Percentiles rank a stretch among this genome's conserved stretches.
These are phyloP conservation scores for Backusella liffmaniae DNA, from an alignment of 192 early-diverging fungal species.

Conservation along the genomic window DNA sequence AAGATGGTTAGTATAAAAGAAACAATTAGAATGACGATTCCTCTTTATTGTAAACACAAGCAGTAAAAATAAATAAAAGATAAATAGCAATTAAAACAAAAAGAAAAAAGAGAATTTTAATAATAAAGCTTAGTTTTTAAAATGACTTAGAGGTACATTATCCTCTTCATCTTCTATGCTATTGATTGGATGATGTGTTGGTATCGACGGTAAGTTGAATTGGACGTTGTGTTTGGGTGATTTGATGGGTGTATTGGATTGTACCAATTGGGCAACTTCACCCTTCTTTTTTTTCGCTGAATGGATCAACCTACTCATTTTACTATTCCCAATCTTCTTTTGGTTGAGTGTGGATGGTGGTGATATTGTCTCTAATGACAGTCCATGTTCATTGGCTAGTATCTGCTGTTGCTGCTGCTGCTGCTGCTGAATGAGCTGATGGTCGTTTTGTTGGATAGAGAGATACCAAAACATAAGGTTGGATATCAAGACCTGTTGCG, in stretches of 20 bases:
- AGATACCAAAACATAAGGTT: constrained; percentile 88
- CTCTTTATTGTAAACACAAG: no score
- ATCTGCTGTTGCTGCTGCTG: not conserved
- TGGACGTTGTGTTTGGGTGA: not conserved
- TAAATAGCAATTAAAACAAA: no score
- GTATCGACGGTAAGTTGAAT: not conserved
- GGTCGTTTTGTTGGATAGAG: constrained; percentile 47
- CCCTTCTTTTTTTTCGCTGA: constrained; percentile 1
- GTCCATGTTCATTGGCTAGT: not conserved
- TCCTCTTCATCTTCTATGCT: constrained; percentile 12
- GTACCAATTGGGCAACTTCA: not conserved
- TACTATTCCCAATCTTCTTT: not conserved
- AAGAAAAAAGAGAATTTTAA: no score
- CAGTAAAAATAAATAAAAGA: no score
- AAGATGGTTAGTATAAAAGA: no score
- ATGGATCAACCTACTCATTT: constrained; percentile 1
- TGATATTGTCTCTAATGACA: not conserved
- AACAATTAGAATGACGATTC: no score
- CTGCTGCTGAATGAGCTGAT: not conserved
- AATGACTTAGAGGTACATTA: constrained; percentile 20
- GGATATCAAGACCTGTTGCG: constrained; percentile 74
- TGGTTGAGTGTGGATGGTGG: not conserved
- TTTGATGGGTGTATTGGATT: not conserved
- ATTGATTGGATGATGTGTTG: not conserved
- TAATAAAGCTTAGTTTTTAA: not conserved